Evolutionary conservation across 768 basidiomycete genomes (phyloP), one percentile per base, ranked within the genome.

Genomic region (Rhodosporidiobolus odoratus): DNA sequence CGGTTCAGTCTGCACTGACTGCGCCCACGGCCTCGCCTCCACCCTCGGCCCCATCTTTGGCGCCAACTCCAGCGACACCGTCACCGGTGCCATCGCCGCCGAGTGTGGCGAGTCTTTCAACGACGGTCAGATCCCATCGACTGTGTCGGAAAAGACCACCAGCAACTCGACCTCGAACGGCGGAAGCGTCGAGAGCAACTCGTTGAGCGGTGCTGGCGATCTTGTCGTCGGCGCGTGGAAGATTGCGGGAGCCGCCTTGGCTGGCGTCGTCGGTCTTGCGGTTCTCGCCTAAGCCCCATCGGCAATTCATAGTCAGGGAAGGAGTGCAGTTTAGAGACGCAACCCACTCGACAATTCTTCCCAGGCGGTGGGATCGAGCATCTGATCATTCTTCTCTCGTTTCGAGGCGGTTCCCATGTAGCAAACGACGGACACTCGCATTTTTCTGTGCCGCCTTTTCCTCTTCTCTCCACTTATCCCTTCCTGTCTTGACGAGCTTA

Each of bases 1-100:
- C 43, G 48, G 77, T 5, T 62, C 70, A 3, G 76, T 80, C 50
- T 81, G 80, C 72, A 79, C 79, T 17, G 75, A 75, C 54, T 81
- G 80, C 75, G 75, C 75, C 30, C 69, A 76, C 52, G 77, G 66
- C 4, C 43, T 72, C 32, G 41, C 64, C 21, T 61, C 62, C 50
- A 58, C 54, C 52, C 45, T 62, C 32, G 4, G 3, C 12, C 56
- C 61, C 2, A 21, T 58, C 37, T 58, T 58, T 1, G 30, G 40
- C 48, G 16, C 52, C 19, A 56, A 60, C 62, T 34, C 48, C 35
- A 47, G 65, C 2, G 48, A 47, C n/a, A 23, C 62, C n/a, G 21
- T 41, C 57, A 21, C 25, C 10, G 35, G 58, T 40, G 40, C 43
- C 13, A 41, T 41, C 38, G n/a, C 58, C 1, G 9, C 13, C 32